A percentile compares a stretch with the other conserved stretches of the same genome.
Evolutionary conservation across 1,139 yeast genomes (phyloP).

Genomic region (Saccharomycopsis hybrid): DNA sequence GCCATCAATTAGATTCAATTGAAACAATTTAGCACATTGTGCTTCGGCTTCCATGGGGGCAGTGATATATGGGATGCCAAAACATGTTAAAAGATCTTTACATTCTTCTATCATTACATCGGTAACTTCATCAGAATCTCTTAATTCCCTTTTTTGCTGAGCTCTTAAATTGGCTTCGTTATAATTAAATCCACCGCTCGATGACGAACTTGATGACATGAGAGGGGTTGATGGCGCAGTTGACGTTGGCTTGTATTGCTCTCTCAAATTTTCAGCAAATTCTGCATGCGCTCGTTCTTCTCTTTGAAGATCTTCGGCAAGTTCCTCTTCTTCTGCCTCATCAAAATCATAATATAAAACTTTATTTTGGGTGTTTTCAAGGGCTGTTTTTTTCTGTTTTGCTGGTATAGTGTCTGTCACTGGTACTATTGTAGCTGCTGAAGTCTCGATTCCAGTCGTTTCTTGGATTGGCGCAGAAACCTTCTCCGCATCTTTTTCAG

Average conservation of each 20-base stretch:
- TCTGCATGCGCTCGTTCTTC: conserved; percentile 70
- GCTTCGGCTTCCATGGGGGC: conserved; percentile 99
- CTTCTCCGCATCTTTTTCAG: too few species aligned
- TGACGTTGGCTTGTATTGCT: conserved; percentile 12
- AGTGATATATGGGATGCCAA: conserved; percentile 86
- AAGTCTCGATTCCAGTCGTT: too few species aligned
- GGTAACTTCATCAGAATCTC: conserved; percentile 92
- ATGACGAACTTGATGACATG: too few species aligned
- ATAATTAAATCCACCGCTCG: conserved; percentile 1
- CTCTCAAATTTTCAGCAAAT: conserved; percentile 38
- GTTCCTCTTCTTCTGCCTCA: conserved; percentile 68
- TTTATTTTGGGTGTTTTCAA: conserved; percentile 13
- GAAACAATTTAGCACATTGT: conserved; percentile 90
- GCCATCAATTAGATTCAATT: conserved; percentile 80
- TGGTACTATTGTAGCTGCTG: too few species aligned
- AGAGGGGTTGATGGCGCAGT: conserved; percentile 28
- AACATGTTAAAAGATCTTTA: conserved; percentile 74
- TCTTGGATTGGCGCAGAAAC: too few species aligned
- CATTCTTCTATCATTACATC: conserved; percentile 82
- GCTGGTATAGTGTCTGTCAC: too few species aligned
- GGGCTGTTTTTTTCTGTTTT: too few species aligned
- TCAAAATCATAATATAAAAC: conserved; percentile 50
- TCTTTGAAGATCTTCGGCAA: conserved; percentile 51
- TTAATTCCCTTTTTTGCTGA: conserved; percentile 57
- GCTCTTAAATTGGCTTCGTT: conserved; percentile 44